Evolutionary conservation across 805 yeast genomes (phyloP).

Genomic region (Debaryomyces tyrocola): DNA sequence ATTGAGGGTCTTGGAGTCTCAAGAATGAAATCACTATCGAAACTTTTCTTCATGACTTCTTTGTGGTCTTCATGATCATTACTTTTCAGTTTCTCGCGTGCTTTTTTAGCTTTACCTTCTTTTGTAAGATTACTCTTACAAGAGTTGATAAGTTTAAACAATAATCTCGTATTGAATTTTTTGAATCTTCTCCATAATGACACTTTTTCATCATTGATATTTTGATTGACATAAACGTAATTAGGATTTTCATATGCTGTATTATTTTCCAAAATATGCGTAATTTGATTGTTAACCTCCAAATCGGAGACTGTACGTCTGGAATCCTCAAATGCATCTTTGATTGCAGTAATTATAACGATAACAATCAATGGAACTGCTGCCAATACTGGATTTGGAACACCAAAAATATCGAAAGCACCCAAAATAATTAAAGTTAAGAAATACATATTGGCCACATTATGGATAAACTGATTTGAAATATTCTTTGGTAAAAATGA

Average conservation of each 20-base stretch:
- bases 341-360: constrained; percentile 69
- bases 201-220: constrained; percentile 62
- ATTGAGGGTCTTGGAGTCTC: constrained; percentile 14
- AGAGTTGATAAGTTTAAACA: constrained; percentile 26
- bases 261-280: constrained; percentile 55
- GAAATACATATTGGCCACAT: constrained; percentile 90
- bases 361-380: constrained; percentile 81
- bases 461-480: constrained; percentile 67
- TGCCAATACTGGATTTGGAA: constrained; percentile 70
- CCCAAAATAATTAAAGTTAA: constrained; percentile 77
- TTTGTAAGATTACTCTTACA: constrained; percentile 32
- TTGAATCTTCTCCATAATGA: constrained; percentile 71
- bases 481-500: constrained; percentile 86
- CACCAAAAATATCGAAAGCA: constrained; percentile 75
- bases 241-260: constrained; percentile 15
- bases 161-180: constrained; percentile 42
- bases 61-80: constrained; percentile 1
- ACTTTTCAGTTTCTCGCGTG: constrained; percentile 14
- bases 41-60: constrained; percentile 23
- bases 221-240: constrained; percentile 46
- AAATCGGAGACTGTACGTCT: constrained; percentile 69
- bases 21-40: constrained; percentile 27
- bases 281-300: constrained; percentile 72
- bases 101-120: constrained; percentile 34
- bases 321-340: constrained; percentile 81